Evolutionary conservation across 768 basidiomycete species (phyloP), one percentile per base, ranked within the genome.

Genomic region (Candolleomyces eurysporus): DNA sequence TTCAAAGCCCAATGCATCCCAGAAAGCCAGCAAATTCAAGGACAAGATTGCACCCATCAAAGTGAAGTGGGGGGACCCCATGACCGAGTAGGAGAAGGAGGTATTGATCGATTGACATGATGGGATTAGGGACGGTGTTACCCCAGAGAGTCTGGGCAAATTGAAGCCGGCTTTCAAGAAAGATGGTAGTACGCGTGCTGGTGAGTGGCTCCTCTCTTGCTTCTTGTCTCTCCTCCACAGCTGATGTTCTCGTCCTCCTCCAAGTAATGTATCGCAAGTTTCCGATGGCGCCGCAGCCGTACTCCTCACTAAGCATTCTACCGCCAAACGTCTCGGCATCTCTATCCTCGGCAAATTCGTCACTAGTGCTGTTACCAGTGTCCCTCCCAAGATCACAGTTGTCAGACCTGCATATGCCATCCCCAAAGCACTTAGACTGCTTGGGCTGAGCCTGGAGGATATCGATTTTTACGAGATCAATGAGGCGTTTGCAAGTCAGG

Each of bases 241-340:
- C n/a, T n/a, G n/a, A n/a, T n/a, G n/a, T n/a, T n/a, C n/a, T n/a
- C n/a, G n/a, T n/a, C n/a, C n/a, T n/a, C n/a, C n/a, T 31, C 5
- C 50, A 74, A 74, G 92, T 30, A 96, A 92, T 73, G 89, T 92
- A 0, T 91, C 88, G 2, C 95, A 97, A 71, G 84, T 97, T 51
- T 94, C 94, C 5, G 95, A 97, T 65, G 95, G 94, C 53, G 94
- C 94, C 3, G 92, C 94, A 17, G 94, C 94, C 0, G 92, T 96
- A 53, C 78, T 96, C 57, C 86, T 96, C 59, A 79, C 91, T 26
- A 84, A 92, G 52, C 86, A 94, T 45, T 89, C 88, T 30, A 82
- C 86, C 56, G 94, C 95, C 5, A 86, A 87, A 72, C 86, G 85
- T 63, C 88, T 95, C 57, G 88, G 91, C 30, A 83, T 96, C n/a